Evolutionary conservation across 2,329 filamentous ascomycete species (phyloP).

Genomic region (Fusarium denticulatum): DNA sequence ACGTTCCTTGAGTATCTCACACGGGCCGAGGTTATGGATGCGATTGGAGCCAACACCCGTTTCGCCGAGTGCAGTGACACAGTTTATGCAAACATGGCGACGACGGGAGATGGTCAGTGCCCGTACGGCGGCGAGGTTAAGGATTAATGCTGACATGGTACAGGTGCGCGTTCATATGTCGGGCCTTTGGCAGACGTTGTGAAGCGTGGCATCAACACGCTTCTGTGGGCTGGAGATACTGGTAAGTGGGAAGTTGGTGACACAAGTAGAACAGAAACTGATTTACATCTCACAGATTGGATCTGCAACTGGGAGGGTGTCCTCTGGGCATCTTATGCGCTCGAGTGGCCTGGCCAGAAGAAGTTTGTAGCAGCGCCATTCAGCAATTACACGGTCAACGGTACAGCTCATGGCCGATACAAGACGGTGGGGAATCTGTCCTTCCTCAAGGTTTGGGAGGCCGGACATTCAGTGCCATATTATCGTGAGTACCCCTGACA

Average conservation of each 20-base stretch:
- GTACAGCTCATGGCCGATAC: conserved; percentile 58
- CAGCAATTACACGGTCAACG: conserved; percentile 59
- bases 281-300: conserved; percentile 52
- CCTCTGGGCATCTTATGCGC: conserved; percentile 55
- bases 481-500: conserved; percentile 45
- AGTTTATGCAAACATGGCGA: conserved; percentile 37
- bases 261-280: neutral
- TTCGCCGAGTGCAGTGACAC: conserved; percentile 40
- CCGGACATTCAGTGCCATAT: conserved; percentile 65
- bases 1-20: conserved; percentile 40
- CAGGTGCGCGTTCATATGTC: conserved; percentile 57
- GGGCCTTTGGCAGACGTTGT: conserved; percentile 56
- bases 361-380: conserved; percentile 49
- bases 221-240: conserved; percentile 66
- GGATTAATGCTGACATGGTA: conserved; percentile 3
- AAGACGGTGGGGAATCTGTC: conserved; percentile 65
- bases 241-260: conserved; percentile 36
- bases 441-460: conserved; percentile 67
- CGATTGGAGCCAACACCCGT: conserved; percentile 39
- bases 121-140: no score
- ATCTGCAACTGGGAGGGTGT: conserved; percentile 69
- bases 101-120: conserved; percentile 39
- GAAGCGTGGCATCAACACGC: conserved; percentile 57
- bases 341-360: conserved; percentile 54
- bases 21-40: conserved; percentile 36